phyloP scores from a whole-genome alignment of 345 rosid species.

The Gossypioides kirkii region DNA sequence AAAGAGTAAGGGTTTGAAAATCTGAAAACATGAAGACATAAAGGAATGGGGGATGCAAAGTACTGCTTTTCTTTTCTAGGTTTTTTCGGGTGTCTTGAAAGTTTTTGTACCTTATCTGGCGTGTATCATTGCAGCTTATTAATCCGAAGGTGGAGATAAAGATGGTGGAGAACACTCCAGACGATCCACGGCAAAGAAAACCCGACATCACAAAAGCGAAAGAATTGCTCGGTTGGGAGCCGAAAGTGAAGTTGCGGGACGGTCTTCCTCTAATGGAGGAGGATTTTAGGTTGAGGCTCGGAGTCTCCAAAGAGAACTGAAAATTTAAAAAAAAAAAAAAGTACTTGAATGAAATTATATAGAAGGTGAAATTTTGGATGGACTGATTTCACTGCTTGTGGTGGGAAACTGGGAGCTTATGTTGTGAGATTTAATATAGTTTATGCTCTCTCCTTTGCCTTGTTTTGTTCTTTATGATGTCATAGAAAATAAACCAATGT shows the following conservation, averaged over 20 bases:
- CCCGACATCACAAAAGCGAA: slow-evolving; percentile 83
- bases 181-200: slow-evolving; percentile 88
- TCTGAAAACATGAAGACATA: not conserved
- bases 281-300: slow-evolving; percentile 76
- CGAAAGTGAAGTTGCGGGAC: slow-evolving; percentile 69
- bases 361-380: not conserved
- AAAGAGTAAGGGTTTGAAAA: not conserved
- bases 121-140: slow-evolving; percentile 43
- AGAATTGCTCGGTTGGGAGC: slow-evolving; percentile 90
- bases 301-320: slow-evolving; percentile 43
- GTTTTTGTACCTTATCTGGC: not conserved
- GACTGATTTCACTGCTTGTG: not conserved
- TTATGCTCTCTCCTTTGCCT: not conserved
- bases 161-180: slow-evolving; percentile 89
- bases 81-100: not conserved
- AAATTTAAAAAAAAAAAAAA: not conserved
- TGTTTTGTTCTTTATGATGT: not conserved
- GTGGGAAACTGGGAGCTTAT: not conserved
- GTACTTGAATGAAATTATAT: not conserved
- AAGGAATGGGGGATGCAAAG: not conserved
- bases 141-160: slow-evolving; percentile 73
- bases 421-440: not conserved
- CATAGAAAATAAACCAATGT: slow-evolving; percentile 7
- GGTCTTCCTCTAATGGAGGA: slow-evolving; percentile 93
- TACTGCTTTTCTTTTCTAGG: not conserved